Evolutionary conservation across 768 basidiomycete species (phyloP).

Genomic region (Exidia glandulosa): DNA sequence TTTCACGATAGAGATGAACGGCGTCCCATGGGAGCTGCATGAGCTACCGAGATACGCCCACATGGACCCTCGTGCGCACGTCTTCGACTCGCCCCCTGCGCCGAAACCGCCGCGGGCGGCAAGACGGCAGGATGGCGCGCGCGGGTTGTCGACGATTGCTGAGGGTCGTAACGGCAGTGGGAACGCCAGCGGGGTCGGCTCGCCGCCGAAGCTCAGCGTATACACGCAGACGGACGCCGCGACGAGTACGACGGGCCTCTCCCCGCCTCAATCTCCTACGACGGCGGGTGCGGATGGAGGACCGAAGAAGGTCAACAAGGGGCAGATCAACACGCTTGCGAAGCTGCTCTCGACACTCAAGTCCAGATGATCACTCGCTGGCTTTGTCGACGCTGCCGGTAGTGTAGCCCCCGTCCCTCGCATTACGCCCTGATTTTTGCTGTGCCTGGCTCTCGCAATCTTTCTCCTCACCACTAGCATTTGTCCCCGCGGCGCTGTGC

Average conservation of each 20-base stretch:
- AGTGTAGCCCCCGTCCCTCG: background rate
- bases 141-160: conserved; percentile 1
- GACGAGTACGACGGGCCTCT: conserved; percentile 65
- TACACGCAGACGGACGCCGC: conserved; percentile 42
- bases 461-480: background rate
- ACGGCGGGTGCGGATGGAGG: conserved; percentile 26
- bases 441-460: background rate
- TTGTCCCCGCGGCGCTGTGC: background rate
- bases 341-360: conserved; percentile 78
- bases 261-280: background rate
- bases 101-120: conserved; percentile 52
- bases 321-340: conserved; percentile 80
- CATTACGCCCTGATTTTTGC: background rate
- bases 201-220: background rate
- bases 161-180: conserved; percentile 1
- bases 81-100: conserved; percentile 45
- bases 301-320: conserved; percentile 74
- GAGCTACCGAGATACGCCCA: conserved; percentile 59
- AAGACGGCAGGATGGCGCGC: conserved; percentile 4
- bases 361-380: conserved; percentile 2
- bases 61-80: conserved; percentile 49
- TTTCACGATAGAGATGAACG: conserved; percentile 56
- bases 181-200: background rate
- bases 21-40: conserved; percentile 65
- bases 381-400: background rate